Conservation (phyloP, 2,329 filamentous ascomycete genomes). For the Nigrograna mackinnonii region DNA sequence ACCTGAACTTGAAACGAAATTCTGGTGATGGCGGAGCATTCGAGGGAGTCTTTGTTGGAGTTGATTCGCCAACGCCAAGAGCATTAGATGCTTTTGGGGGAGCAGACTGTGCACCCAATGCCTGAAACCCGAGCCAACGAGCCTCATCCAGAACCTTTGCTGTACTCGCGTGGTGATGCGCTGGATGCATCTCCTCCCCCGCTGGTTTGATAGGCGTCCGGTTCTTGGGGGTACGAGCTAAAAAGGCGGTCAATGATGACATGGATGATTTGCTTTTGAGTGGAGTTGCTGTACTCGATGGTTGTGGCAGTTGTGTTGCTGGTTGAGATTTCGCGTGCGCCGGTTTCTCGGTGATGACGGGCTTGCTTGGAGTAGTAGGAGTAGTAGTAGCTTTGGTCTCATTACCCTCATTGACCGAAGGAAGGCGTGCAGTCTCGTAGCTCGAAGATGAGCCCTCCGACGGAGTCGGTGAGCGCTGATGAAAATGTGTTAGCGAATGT, state of each 20-base stretch:
- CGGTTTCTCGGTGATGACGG: constrained; percentile 14
- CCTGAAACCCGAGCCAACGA: constrained; percentile 76
- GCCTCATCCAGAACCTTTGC: constrained; percentile 79
- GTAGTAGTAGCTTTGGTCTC: constrained; percentile 20
- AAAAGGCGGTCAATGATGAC: constrained; percentile 18
- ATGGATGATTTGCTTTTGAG: constrained; percentile 25
- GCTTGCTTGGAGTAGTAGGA: constrained; percentile 30
- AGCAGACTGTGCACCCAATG: constrained; percentile 62
- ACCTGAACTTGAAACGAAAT: constrained; percentile 68
- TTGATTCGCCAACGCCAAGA: constrained; percentile 56
- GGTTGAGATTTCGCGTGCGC: too few species aligned
- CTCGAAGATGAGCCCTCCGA: constrained; percentile 22
- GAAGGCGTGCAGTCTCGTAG: constrained; percentile 29
- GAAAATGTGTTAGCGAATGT: background rate
- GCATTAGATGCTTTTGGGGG: constrained; percentile 42
- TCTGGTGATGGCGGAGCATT: constrained; percentile 50
- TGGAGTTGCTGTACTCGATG: constrained; percentile 9
- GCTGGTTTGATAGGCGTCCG: constrained; percentile 70
- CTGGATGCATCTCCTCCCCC: constrained; percentile 87
- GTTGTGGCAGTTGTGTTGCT: constrained; percentile 26
- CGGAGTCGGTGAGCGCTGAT: constrained; percentile 31
- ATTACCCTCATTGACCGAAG: constrained; percentile 15
- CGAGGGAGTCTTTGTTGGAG: constrained; percentile 63
- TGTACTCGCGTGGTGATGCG: constrained; percentile 74
- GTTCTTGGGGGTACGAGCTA: constrained; percentile 58